Evolutionary conservation across 2,329 filamentous ascomycete genomes (phyloP), one percentile per base, ranked within the genome.

Genomic region (Colletotrichum tropicale): DNA sequence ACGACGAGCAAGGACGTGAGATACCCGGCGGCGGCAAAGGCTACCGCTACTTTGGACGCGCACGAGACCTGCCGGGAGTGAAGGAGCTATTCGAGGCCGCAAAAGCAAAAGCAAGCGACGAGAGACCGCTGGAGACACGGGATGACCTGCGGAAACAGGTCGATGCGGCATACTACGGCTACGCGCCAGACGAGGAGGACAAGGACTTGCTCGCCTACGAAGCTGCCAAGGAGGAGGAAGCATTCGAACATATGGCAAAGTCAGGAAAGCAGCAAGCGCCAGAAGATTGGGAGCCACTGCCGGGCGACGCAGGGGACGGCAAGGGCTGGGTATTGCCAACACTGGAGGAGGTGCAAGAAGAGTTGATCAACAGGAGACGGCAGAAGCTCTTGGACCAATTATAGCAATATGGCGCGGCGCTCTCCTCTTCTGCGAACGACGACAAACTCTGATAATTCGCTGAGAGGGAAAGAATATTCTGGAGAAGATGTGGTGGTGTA

Each of bases 121-220:
- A 93, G 75, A 93, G 93, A 81, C 91, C 92, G 4, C 85, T 92
- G 10, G 93, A 95, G 81, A 90, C 91, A 76, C 89, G 94, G 79
- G 91, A 92, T 66, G 94, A 95, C 80, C 83, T 96, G 79, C 87
- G 93, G 76, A 93, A 91, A 85, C 91, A 93, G 79, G 96, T 99
- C 10, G 95, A 99, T 85, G 97, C 97, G 15, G 94, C 93, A 36
- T 99, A 99, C 85, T 99, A 98, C 84, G 97, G 97, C 55, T 99
- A 98, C 84, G 96, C 96, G 76, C 90, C 96, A 9, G 95, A 96
- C 79, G 96, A 98, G 84, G 97, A 98, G 84, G 95, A 98, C 83
- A 95, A 94, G 0, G 92, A 90, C 61, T 83, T 98, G 81, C 83
- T 98, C 77, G 91, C 88, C 67, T 98, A 98, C 83, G 97, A 99